Conservation (phyloP, 805 yeast genomes). For the Kluyveromyces wickerhamii region DNA sequence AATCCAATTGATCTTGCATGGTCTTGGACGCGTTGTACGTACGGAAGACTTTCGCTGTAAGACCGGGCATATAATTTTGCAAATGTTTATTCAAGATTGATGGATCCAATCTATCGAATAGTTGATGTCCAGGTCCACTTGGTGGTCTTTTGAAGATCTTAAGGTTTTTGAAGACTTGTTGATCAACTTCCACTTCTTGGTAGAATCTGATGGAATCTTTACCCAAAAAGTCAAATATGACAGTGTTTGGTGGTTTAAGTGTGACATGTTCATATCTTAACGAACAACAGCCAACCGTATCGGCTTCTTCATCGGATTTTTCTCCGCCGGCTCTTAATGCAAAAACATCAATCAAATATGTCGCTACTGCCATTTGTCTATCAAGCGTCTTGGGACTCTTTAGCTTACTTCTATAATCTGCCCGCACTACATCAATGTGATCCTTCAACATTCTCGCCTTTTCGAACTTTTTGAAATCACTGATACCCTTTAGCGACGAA, state of each 20-base stretch:
- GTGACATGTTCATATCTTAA: constrained; percentile 84
- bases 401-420: constrained; percentile 62
- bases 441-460: constrained; percentile 79
- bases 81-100: constrained; percentile 73
- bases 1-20: constrained; percentile 89
- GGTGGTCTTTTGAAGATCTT: constrained; percentile 83
- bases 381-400: constrained; percentile 73
- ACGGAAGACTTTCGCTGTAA: constrained; percentile 96
- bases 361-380: constrained; percentile 90
- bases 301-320: constrained; percentile 95
- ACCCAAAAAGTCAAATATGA: constrained; percentile 88
- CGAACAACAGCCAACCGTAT: constrained; percentile 96
- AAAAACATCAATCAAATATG: constrained; percentile 82
- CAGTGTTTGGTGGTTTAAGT: constrained; percentile 75
- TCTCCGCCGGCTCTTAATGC: constrained; percentile 98
- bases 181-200: constrained; percentile 87
- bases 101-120: constrained; percentile 87
- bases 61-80: constrained; percentile 84
- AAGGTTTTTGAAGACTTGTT: constrained; percentile 85
- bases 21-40: constrained; percentile 94
- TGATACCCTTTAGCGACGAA: constrained; percentile 83
- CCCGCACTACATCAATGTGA: constrained; percentile 64
- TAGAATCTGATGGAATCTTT: constrained; percentile 88
- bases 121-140: constrained; percentile 83
- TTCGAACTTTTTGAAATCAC: constrained; percentile 87